Evolutionary conservation across 441 rosid genomes (phyloP).

Genomic region (Metrosideros polymorpha): DNA sequence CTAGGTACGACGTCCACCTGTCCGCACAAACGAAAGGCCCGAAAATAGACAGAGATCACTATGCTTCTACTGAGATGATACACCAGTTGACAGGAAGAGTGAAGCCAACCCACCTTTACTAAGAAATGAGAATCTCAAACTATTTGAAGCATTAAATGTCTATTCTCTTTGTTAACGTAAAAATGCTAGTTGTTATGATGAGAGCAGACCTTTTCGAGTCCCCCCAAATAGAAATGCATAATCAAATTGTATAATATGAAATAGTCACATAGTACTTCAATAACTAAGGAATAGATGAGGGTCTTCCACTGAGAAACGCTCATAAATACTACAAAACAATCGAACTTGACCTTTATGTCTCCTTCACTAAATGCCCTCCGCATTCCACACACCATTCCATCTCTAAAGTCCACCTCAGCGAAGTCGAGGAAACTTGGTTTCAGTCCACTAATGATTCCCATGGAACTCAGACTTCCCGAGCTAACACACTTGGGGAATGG

Average conservation of each 20-base stretch:
- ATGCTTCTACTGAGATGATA: background rate
- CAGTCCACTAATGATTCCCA: conserved; percentile 53
- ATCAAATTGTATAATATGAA: background rate
- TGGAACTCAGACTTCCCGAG: conserved; percentile 58
- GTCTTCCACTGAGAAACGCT: background rate
- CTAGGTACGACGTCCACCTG: background rate
- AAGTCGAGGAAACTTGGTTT: conserved; percentile 59
- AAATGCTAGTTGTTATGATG: background rate
- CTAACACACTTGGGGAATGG: conserved; percentile 59
- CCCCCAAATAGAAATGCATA: background rate
- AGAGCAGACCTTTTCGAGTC: background rate
- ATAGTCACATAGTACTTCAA: background rate
- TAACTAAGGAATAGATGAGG: background rate
- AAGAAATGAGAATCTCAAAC: background rate
- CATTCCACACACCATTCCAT: conserved; percentile 63
- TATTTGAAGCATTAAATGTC: background rate
- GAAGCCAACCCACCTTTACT: background rate
- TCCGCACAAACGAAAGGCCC: background rate
- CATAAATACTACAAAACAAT: background rate
- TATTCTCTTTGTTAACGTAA: background rate
- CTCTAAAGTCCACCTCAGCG: conserved; percentile 37
- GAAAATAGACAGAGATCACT: background rate
- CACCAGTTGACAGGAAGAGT: background rate
- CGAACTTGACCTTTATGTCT: conserved; percentile 72
- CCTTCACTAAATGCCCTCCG: conserved; percentile 96